Percentiles rank a stretch among this genome's conserved stretches.
Evolutionary conservation across 805 yeast species (phyloP).

Genomic region (Zygosaccharomyces bailii): DNA sequence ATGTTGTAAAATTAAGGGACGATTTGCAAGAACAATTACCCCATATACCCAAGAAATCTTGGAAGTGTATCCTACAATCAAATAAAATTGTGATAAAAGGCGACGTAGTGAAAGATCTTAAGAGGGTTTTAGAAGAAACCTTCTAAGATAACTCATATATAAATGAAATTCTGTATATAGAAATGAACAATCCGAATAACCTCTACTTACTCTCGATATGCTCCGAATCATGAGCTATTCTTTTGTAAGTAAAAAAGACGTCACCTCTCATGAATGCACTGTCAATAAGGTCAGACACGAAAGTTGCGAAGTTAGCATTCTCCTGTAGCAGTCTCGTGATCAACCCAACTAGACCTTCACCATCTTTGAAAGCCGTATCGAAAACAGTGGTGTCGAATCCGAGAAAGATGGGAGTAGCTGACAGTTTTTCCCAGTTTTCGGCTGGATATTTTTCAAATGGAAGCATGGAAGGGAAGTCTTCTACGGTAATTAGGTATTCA

Average conservation of each 20-base stretch:
- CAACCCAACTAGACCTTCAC: constrained; percentile 18
- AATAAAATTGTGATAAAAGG: constrained; percentile 54
- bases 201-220: constrained; percentile 2
- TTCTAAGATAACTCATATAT: constrained; percentile 11
- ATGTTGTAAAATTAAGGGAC: constrained; percentile 57
- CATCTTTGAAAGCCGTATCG: constrained; percentile 18
- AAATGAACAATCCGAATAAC: constrained; percentile 6
- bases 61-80: constrained; percentile 49
- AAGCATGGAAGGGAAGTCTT: constrained; percentile 12
- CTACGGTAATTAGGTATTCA: constrained; percentile 47
- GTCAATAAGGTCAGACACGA: constrained; percentile 19
- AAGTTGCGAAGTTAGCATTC: constrained; percentile 8
- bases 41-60: constrained; percentile 43
- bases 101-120: constrained; percentile 39
- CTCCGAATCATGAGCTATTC: constrained; percentile 3
- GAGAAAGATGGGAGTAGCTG: constrained; percentile 39
- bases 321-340: constrained; percentile 15
- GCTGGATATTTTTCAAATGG: constrained; percentile 26
- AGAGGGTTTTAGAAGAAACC: constrained; percentile 24
- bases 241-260: constrained; percentile 31
- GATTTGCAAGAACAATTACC: constrained; percentile 58
- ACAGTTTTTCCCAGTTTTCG: constrained; percentile 44
- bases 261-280: constrained; percentile 26
- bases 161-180: constrained; percentile 16
- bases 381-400: constrained; percentile 38